Evolutionary conservation across 208 protist species (phyloP).

Genomic region (Leishmania aethiopica): DNA sequence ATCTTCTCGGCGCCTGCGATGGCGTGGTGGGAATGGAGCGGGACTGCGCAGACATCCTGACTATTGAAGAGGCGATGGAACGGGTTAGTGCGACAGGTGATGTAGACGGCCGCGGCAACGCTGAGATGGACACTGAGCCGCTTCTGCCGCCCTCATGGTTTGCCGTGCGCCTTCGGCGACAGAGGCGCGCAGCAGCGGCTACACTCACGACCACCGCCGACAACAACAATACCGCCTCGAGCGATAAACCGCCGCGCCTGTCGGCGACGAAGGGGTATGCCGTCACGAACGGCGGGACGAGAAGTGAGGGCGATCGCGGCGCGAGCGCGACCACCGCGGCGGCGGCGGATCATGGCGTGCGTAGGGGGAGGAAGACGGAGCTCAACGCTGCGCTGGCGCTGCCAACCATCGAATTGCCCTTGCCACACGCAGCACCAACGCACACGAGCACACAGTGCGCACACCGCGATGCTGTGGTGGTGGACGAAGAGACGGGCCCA

Average conservation of each 20-base stretch:
- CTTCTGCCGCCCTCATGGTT: constrained; percentile 13
- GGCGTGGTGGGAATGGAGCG: constrained; percentile 56
- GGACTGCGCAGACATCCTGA: constrained; percentile 47
- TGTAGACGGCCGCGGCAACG: neutral
- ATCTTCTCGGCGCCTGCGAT: constrained; percentile 61
- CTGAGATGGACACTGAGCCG: neutral
- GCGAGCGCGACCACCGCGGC: neutral
- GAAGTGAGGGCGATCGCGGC: neutral
- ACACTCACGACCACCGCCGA: neutral
- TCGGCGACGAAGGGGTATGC: neutral
- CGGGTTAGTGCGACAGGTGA: no score
- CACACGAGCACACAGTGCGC: no score
- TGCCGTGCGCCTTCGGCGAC: neutral
- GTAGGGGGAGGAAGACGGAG: neutral
- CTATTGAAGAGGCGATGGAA: constrained; percentile 30
- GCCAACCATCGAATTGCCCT: neutral
- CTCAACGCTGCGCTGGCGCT: neutral
- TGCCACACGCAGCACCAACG: neutral
- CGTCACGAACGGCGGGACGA: no score
- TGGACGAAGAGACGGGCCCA: neutral
- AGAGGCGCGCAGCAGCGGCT: neutral
- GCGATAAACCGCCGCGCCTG: neutral
- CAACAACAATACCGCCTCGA: neutral
- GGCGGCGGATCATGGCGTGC: neutral
- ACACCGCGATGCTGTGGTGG: neutral